Evolutionary conservation across 441 rosid species (phyloP).

Genomic region (Isatis lusitanica): DNA sequence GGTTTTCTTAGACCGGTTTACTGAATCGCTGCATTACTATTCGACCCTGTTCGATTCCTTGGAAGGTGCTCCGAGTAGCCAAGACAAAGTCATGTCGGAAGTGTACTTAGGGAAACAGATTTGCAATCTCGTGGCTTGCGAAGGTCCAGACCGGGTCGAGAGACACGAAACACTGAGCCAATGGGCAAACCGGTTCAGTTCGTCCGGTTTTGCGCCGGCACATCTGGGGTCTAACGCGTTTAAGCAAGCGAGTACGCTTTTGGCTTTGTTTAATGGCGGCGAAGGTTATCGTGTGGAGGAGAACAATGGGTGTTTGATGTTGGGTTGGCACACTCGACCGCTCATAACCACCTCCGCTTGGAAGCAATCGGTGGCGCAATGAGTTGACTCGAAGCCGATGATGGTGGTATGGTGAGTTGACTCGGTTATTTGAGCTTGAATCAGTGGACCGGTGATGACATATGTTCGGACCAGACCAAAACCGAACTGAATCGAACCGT

Average conservation of each 20-base stretch:
- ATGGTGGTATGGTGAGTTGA: background rate
- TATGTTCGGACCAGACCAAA: conserved; percentile 32
- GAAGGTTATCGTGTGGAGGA: conserved; percentile 92
- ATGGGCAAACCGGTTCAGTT: conserved; percentile 62
- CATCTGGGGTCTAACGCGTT: conserved; percentile 84
- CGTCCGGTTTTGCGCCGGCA: conserved; percentile 66
- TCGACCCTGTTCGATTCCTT: conserved; percentile 85
- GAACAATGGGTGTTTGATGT: conserved; percentile 72
- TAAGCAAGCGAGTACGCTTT: conserved; percentile 83
- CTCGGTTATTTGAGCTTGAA: conserved; percentile 16
- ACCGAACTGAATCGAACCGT: conserved; percentile 38
- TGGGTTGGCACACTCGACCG: conserved; percentile 92
- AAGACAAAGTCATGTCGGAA: conserved; percentile 74
- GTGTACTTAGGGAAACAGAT: conserved; percentile 72
- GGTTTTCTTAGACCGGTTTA: conserved; percentile 79
- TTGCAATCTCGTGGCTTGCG: conserved; percentile 71
- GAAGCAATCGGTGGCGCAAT: conserved; percentile 43
- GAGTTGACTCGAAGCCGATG: conserved; percentile 18
- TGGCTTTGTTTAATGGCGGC: conserved; percentile 71
- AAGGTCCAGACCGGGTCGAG: conserved; percentile 75
- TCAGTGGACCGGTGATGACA: conserved; percentile 40
- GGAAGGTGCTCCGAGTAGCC: conserved; percentile 55
- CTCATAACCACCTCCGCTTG: conserved; percentile 90
- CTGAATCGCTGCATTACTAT: conserved; percentile 70
- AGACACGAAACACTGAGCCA: conserved; percentile 69